Evolutionary conservation across 2,329 filamentous ascomycete genomes (phyloP), one percentile per base, ranked within the genome.

Genomic region (Coniochaeta ligniaria): DNA sequence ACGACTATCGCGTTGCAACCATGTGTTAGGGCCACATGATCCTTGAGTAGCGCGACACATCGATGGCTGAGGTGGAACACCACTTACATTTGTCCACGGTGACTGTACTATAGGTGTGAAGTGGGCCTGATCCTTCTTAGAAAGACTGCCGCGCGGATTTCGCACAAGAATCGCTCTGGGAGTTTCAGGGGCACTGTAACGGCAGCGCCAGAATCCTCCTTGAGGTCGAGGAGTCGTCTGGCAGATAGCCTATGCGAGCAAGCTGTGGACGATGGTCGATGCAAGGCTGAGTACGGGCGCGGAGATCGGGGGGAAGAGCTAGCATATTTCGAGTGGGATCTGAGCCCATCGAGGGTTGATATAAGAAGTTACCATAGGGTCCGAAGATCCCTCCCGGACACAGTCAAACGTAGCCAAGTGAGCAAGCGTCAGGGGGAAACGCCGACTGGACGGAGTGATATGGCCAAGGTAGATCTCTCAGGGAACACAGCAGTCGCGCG

Each of bases 201-300:
- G 38, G 17, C 17, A 20, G 38, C 6, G 38, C n/a, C 38, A 43
- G 20, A 8, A 43, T 8, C n/a, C 38, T n/a, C 16, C 17, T 43
- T 47, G 43, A 36, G 35, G 22, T 26, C 17, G 43, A 47, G 43
- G 22, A 26, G 43, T 47, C 43, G 43, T 47, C 43, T 6, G 43
- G 14, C 22, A 26, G 22, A 22, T 24, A 26, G 11, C 43, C 22
- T 47, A n/a, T 26, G 20, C 20, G 11, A 20, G 43, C 22, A 24
- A 26, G 38, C 28, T 16, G 52, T 41, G 14, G 36, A 47, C 43
- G 59, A 63, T 61, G 36, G 54, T 62, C 61, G 61, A 22, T 47
- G 5, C 22, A 26, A 47, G 22, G 22, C 22, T 47, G 20, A 47
- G 43, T 11, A 47, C 20, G 20, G 43, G 22, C 11, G 43, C 11